These are phyloP conservation scores for Monosporascus sp. DNA, from an alignment of 2,329 filamentous ascomycete species.

Conservation along the genomic window DNA sequence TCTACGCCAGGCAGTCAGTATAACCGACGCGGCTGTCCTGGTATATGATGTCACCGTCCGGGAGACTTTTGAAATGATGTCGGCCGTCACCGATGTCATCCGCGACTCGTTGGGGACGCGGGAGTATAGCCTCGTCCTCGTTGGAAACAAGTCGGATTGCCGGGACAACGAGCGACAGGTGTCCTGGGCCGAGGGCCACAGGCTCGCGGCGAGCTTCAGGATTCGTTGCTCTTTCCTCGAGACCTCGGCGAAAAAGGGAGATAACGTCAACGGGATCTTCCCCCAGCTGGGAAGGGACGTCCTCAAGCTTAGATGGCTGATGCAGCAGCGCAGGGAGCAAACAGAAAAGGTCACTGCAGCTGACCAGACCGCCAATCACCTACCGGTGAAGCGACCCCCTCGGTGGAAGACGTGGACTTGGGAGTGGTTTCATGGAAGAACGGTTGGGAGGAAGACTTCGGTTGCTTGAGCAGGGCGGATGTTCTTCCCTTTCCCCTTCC, in stretches of 20 bases:
- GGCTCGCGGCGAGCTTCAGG: constrained; percentile 15
- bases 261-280: constrained; percentile 30
- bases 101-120: constrained; percentile 25
- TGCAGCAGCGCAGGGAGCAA: constrained; percentile 18
- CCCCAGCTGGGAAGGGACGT: constrained; percentile 27
- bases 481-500: no score
- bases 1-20: constrained; percentile 32
- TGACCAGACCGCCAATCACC: neutral
- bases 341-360: constrained; percentile 5
- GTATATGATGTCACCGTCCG: constrained; percentile 22
- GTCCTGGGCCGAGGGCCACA: constrained; percentile 27
- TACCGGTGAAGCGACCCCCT: constrained; percentile 7
- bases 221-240: constrained; percentile 25
- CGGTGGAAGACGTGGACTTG: constrained; percentile 17
- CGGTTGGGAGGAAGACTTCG: constrained; percentile 7
- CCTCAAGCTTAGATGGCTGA: constrained; percentile 23
- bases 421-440: constrained; percentile 13
- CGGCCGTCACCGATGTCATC: constrained; percentile 11
- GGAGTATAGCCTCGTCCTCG: constrained; percentile 28
- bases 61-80: constrained; percentile 14
- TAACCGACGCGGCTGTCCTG: constrained; percentile 35
- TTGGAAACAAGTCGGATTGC: constrained; percentile 32
- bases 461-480: neutral
- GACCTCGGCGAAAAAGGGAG: constrained; percentile 31
- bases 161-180: constrained; percentile 24